Evolutionary conservation across 805 yeast species (phyloP), one percentile per base, ranked within the genome.

Genomic region (Zygosaccharomyces gambellarensis): DNA sequence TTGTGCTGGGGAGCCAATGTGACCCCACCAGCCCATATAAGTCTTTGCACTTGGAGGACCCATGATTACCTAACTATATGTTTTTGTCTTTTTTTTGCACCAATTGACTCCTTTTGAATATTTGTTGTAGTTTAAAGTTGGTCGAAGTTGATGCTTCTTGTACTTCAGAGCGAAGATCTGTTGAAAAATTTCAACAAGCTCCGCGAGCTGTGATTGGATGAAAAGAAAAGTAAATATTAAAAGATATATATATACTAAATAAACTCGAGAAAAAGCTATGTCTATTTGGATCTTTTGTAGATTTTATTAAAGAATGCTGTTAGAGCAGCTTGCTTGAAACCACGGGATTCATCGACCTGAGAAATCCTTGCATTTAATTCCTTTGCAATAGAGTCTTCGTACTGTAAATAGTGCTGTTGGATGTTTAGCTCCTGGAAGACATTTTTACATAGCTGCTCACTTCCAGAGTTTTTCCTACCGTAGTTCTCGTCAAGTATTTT

Each of bases 1-100:
- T 77, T 88, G 96, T 62, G 79, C 80, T 69, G 94, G 90, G 71
- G 87, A 79, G 54, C 95, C 96, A 68, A 90, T 72, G 75, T 77
- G 71, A 68, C 97, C 97, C 97, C 97, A 90, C 97, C 97, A 90
- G 62, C 97, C 97, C 92, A 87, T 84, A 67, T 85, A 90, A 65
- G 89, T 68, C 62, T 79, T 81, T 62, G 84, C 83, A 62, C 80
- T 80, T 69, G 85, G 85, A 66, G 85, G 87, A 68, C 80, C 86
- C 89, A 84, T 84, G 64, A 55, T 67, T 49, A 25, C 28, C 28
- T 42, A 56, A 59, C 21, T 4, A 14, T 14, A 34, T 49, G 48
- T 46, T 43, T 39, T 22, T 43, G 3, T 25, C n/a, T 27, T n/a
- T 14, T 41, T 10, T 10, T 31, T 39, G 12, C 34, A 8, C n/a